These are phyloP conservation scores for Zymoseptoria passerinii DNA, from an alignment of 2,329 filamentous ascomycete species.

Conservation along the genomic window DNA sequence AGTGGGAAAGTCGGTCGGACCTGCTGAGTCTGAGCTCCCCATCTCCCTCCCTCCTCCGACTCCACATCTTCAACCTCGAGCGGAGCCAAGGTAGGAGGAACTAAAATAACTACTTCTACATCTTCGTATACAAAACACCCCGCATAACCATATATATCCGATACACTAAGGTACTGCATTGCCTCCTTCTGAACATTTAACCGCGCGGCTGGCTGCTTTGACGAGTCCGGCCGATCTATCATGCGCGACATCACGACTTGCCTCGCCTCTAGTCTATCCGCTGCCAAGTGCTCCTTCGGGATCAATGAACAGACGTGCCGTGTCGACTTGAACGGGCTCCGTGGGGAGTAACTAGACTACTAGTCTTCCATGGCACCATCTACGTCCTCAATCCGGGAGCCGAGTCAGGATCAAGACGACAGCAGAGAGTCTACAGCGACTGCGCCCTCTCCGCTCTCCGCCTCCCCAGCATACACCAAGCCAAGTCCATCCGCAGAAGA, in stretches of 20 bases:
- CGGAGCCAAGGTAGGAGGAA: too few species aligned
- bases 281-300: not conserved
- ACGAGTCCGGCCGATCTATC: not conserved
- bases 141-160: too few species aligned
- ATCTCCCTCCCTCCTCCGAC: too few species aligned
- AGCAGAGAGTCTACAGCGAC: not conserved
- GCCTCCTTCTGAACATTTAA: not conserved
- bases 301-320: not conserved
- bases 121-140: too few species aligned
- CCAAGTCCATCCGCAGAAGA: conserved; percentile 4
- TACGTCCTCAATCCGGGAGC: not conserved
- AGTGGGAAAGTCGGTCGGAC: too few species aligned
- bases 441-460: not conserved
- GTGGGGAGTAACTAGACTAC: not conserved
- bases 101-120: too few species aligned
- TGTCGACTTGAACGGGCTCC: not conserved
- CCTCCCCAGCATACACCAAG: not conserved
- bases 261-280: not conserved
- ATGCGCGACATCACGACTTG: not conserved
- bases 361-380: not conserved
- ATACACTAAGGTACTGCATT: too few species aligned
- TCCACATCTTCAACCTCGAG: too few species aligned
- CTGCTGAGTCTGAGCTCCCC: too few species aligned
- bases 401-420: not conserved
- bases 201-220: not conserved